Evolutionary conservation across 192 early-diverging fungal genomes (phyloP).

Genomic region (Podila horticola): DNA sequence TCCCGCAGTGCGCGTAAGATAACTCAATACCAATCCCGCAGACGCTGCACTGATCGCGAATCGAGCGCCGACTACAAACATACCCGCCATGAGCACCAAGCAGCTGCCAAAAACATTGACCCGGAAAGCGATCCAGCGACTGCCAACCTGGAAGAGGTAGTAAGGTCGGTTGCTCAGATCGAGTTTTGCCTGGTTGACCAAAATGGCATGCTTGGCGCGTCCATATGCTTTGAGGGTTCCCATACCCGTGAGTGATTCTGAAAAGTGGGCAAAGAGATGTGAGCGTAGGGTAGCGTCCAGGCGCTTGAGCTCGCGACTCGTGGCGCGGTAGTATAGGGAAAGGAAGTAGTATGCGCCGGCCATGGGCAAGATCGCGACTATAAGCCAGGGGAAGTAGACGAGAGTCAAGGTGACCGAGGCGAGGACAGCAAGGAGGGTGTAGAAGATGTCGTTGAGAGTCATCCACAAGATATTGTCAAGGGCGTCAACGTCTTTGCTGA

Average conservation of each 20-base stretch:
- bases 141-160: slow-evolving; percentile 75
- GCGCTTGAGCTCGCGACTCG: slow-evolving; percentile 85
- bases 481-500: slow-evolving; percentile 75
- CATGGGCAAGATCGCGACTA: slow-evolving; percentile 71
- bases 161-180: slow-evolving; percentile 82
- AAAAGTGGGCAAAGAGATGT: slow-evolving; percentile 79
- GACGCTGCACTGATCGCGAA: slow-evolving; percentile 75
- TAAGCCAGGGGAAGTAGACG: slow-evolving; percentile 63
- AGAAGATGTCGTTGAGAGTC: slow-evolving; percentile 29
- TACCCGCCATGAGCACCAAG: slow-evolving; percentile 79
- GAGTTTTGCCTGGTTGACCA: slow-evolving; percentile 66
- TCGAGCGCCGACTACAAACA: slow-evolving; percentile 73
- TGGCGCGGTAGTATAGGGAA: slow-evolving; percentile 75
- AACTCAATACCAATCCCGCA: slow-evolving; percentile 69
- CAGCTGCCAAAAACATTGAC: slow-evolving; percentile 79
- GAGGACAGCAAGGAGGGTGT: slow-evolving; percentile 34
- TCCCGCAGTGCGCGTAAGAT: slow-evolving; percentile 71
- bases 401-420: slow-evolving; percentile 60
- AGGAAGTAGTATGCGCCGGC: slow-evolving; percentile 77
- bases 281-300: slow-evolving; percentile 80
- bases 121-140: slow-evolving; percentile 73
- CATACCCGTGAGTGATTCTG: slow-evolving; percentile 77
- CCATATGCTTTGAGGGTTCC: slow-evolving; percentile 82
- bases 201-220: neutral
- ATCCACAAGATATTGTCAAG: slow-evolving; percentile 65